A percentile compares a stretch with the other conserved stretches of the same genome.
phyloP scores from a whole-genome alignment of 495 filamentous ascomycete genomes.

The Penicillium tannophilum region DNA sequence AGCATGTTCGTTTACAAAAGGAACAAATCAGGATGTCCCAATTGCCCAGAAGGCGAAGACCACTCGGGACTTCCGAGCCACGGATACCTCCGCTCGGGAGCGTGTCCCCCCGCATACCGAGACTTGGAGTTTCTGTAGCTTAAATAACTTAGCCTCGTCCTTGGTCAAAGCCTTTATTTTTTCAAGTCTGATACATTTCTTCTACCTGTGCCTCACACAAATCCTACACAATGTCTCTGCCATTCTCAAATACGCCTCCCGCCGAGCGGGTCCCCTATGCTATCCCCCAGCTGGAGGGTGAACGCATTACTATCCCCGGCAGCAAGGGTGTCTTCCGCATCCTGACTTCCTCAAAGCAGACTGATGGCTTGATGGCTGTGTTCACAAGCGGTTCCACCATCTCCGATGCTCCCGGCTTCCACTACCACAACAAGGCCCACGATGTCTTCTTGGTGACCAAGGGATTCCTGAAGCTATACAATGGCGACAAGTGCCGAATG shows the following conservation, averaged over 20 bases:
- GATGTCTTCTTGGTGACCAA: conserved; percentile 53
- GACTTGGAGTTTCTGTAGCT: not conserved
- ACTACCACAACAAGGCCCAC: conserved; percentile 51
- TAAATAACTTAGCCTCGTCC: not conserved
- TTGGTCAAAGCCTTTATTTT: not conserved
- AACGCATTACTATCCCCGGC: conserved; percentile 48
- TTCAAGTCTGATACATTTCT: not conserved
- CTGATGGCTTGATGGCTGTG: conserved; percentile 46
- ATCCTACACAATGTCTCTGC: conserved; percentile 28
- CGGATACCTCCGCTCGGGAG: conserved; percentile 17
- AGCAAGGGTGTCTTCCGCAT: conserved; percentile 48
- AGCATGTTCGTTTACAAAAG: not conserved
- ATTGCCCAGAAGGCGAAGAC: not conserved
- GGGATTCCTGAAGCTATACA: conserved; percentile 50
- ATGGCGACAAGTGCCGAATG: conserved; percentile 45
- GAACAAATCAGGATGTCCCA: not conserved
- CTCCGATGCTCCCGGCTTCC: conserved; percentile 48
- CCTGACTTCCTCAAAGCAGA: conserved; percentile 48
- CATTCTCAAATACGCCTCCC: conserved; percentile 29
- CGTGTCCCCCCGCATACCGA: conserved; percentile 23
- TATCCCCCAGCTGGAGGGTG: conserved; percentile 44
- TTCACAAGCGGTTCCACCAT: conserved; percentile 47
- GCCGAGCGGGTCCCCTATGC: conserved; percentile 38
- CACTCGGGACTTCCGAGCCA: conserved; percentile 28
- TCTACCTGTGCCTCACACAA: not conserved